Evolutionary conservation across 352 stramenopile species (phyloP), one percentile per base, ranked within the genome.

Genomic region (Pythium plurisporium): DNA sequence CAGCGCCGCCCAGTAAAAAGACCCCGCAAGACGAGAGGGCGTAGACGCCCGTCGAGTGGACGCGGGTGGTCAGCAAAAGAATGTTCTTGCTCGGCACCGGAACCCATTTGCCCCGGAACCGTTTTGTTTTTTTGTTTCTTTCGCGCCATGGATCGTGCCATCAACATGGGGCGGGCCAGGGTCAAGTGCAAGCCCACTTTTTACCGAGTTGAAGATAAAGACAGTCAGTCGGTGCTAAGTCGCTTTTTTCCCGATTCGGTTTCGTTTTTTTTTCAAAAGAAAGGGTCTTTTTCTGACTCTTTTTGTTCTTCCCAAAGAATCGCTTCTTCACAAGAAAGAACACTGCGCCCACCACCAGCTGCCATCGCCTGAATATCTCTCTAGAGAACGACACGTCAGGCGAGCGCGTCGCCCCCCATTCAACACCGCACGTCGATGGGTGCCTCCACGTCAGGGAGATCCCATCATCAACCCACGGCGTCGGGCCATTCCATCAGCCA

Each of bases 1-100:
- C 55, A 7, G 25, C 29, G 14, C 62, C 62, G 37, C 55, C 62
- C 0, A 47, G 41, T 5, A 65, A 65, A 25, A 65, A 64, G 22
- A 20, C 27, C 41, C 43, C 26, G 2, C 14, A 40, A 22, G 41
- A 46, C 38, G 50, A 65, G 51, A 38, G 29, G 22, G 11, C 45
- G 38, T 64, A 55, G 30, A 51, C 15, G 42, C 53, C 19, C 27
- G 9, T 17, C 23, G 20, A 14, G 17, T n/a, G 5, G 10, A 41
- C 34, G 34, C 34, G 34, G 34, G 20, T n/a, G 20, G 34, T 15
- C 6, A 41, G 34, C 20, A 2, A n/a, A 41, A 41, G 10, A 41
- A n/a, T 22, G 10, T 41, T 15, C 14, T 40, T 4, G 12, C 11
- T 40, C 0, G 12, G 34, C 7, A 40, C 34, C 34, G 12, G 19